Conservation (phyloP, 768 basidiomycete species). For the Kwoniella europaea region DNA sequence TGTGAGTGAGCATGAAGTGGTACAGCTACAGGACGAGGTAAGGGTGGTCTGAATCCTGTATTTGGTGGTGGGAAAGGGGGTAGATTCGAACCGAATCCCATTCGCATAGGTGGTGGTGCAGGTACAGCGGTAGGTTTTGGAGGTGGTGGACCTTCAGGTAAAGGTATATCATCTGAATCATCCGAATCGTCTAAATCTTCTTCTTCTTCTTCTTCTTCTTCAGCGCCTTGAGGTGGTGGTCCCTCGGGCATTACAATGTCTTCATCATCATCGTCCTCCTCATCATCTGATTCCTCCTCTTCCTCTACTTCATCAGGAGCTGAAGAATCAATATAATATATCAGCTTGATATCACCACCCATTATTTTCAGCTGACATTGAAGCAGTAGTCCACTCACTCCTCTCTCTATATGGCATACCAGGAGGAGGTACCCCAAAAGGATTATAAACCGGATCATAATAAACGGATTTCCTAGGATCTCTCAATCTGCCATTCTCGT, state of each 20-base stretch:
- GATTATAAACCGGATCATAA: constrained; percentile 91
- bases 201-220: constrained; percentile 3
- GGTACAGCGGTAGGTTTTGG: constrained; percentile 28
- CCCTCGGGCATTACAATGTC: constrained; percentile 88
- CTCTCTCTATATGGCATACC: constrained; percentile 94
- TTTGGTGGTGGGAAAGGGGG: background rate
- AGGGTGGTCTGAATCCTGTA: constrained; percentile 13
- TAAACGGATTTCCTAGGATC: constrained; percentile 93
- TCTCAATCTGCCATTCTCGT: constrained; percentile 80
- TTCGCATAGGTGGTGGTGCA: constrained; percentile 16
- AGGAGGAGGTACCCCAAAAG: constrained; percentile 88
- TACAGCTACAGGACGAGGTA: constrained; percentile 11
- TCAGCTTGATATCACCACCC: background rate
- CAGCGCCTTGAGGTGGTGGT: constrained; percentile 63
- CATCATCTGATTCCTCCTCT: constrained; percentile 61
- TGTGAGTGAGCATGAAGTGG: constrained; percentile 15
- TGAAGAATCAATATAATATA: constrained; percentile 8
- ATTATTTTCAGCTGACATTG: background rate
- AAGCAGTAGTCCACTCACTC: constrained; percentile 63
- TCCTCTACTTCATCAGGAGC: constrained; percentile 68
- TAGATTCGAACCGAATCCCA: constrained; percentile 8
- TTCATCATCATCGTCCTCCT: constrained; percentile 64
- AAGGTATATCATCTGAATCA: constrained; percentile 55
- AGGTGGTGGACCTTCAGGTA: constrained; percentile 59
- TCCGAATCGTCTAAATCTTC: constrained; percentile 50